phyloP scores from a whole-genome alignment of 768 basidiomycete species.

The Rhodosporidiobolus sp. region DNA sequence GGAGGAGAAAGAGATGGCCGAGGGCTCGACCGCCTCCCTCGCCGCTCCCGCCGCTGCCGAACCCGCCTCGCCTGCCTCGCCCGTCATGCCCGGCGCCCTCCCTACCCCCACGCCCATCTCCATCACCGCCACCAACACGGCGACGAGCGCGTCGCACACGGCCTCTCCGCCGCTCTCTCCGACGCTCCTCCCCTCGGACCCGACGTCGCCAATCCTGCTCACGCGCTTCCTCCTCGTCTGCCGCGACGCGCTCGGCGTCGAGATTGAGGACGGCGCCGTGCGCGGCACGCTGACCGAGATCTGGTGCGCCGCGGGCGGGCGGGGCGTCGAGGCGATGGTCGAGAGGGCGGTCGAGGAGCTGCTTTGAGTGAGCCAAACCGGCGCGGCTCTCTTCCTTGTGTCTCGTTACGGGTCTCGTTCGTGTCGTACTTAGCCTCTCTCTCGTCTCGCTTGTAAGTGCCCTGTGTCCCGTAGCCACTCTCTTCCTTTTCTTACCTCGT shows the following conservation, averaged over 20 bases:
- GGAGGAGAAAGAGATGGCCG: not conserved
- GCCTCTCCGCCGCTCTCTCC: not conserved
- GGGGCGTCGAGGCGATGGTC: constrained; percentile 1
- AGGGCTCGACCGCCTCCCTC: not conserved
- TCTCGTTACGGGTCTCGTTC: too few relatives aligned
- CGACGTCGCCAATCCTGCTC: constrained; percentile 5
- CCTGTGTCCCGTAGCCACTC: too few relatives aligned
- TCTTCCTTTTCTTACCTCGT: too few relatives aligned
- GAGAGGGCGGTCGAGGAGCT: constrained; percentile 13
- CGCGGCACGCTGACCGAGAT: not conserved
- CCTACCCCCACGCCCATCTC: not conserved
- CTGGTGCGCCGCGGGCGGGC: constrained; percentile 4
- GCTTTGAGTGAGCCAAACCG: not conserved
- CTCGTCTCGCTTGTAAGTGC: too few relatives aligned
- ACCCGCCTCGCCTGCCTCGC: too few relatives aligned
- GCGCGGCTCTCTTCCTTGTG: too few relatives aligned
- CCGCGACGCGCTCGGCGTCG: constrained; percentile 10
- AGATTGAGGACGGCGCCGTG: not conserved
- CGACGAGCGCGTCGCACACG: not conserved
- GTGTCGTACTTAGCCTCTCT: too few relatives aligned
- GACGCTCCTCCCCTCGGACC: not conserved
- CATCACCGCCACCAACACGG: too few relatives aligned
- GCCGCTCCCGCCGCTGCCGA: not conserved
- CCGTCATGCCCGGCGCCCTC: not conserved
- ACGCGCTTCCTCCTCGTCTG: constrained; percentile 5